Evolutionary conservation across 2,329 filamentous ascomycete genomes (phyloP).

Genomic region (Colletotrichum plurivorum): DNA sequence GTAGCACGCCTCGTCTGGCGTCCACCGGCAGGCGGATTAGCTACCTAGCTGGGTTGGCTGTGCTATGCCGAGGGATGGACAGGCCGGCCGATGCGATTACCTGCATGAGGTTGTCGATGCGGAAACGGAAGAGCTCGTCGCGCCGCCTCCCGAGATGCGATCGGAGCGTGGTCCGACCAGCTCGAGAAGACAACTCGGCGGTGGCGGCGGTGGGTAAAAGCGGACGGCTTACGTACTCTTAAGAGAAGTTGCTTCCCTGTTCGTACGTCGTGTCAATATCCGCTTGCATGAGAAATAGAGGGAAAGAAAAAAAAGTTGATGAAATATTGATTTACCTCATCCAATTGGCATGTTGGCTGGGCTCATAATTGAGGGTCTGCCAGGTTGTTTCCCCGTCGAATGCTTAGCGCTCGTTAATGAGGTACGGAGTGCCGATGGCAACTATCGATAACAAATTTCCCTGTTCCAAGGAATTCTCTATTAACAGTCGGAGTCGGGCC

Average conservation of each 20-base stretch:
- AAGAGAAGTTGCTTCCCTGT: too few relatives aligned
- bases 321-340: background rate
- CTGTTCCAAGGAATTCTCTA: conserved; percentile 25
- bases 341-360: background rate
- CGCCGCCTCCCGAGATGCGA: conserved; percentile 36
- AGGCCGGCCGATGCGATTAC: conserved; percentile 21
- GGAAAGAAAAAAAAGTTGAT: background rate
- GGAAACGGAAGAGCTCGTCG: conserved; percentile 31
- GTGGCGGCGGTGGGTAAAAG: conserved; percentile 12
- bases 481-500: conserved; percentile 31
- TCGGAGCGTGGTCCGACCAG: conserved; percentile 38
- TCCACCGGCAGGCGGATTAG: too few relatives aligned
- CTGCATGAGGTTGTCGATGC: conserved; percentile 24
- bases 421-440: conserved; percentile 16
- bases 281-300: too few relatives aligned
- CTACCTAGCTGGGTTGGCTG: background rate
- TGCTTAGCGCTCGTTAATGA: conserved; percentile 25
- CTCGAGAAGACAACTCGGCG: conserved; percentile 21
- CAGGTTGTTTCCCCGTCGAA: conserved; percentile 17
- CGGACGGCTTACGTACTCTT: conserved; percentile 23
- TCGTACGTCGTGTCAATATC: too few relatives aligned
- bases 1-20: background rate
- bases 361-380: conserved; percentile 20
- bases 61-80: conserved; percentile 23
- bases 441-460: conserved; percentile 26